Percentiles rank a stretch among this genome's conserved stretches.
These are phyloP conservation scores for Cystobasidiaceae sp. DNA, from an alignment of 1,284 basidiomycete species.

Conservation along the genomic window DNA sequence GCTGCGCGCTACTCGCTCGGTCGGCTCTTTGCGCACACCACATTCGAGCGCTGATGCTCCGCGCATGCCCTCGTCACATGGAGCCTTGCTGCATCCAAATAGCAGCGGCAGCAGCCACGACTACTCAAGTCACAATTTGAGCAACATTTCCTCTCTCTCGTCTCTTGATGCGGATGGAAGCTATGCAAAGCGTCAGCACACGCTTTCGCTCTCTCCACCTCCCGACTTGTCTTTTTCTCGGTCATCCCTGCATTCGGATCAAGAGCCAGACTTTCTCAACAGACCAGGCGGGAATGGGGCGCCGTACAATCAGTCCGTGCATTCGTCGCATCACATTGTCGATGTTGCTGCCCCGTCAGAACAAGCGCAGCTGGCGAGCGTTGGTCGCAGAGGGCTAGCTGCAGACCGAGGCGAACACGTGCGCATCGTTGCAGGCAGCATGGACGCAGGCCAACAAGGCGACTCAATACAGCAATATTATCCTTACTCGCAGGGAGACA, in stretches of 20 bases:
- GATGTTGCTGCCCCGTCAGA: too few species aligned
- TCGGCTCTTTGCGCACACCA: slow-evolving; percentile 8
- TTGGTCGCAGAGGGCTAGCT: not conserved
- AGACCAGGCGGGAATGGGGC: not conserved
- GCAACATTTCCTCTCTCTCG: too few species aligned
- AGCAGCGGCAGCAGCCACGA: not conserved
- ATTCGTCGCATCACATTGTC: too few species aligned
- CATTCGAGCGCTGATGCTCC: slow-evolving; percentile 11
- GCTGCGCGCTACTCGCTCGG: slow-evolving; percentile 19
- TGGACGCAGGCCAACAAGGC: not conserved
- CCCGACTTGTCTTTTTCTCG: slow-evolving; percentile 24
- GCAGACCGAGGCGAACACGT: not conserved
- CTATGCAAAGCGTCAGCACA: not conserved
- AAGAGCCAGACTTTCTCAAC: slow-evolving; percentile 20
- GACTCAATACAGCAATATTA: not conserved
- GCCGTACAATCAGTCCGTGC: slow-evolving; percentile 4
- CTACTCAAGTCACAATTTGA: too few species aligned
- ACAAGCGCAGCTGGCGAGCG: not conserved
- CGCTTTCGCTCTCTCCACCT: slow-evolving; percentile 8
- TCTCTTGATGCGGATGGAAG: not conserved
- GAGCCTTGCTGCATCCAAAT: not conserved
- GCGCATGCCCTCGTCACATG: not conserved
- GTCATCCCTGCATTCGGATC: slow-evolving; percentile 24
- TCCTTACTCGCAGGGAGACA: slow-evolving; percentile 2
- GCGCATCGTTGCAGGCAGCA: not conserved